Percentiles rank a stretch among this genome's conserved stretches.
phyloP scores from a whole-genome alignment of 208 protist species.

The Trypanosoma congolense region DNA sequence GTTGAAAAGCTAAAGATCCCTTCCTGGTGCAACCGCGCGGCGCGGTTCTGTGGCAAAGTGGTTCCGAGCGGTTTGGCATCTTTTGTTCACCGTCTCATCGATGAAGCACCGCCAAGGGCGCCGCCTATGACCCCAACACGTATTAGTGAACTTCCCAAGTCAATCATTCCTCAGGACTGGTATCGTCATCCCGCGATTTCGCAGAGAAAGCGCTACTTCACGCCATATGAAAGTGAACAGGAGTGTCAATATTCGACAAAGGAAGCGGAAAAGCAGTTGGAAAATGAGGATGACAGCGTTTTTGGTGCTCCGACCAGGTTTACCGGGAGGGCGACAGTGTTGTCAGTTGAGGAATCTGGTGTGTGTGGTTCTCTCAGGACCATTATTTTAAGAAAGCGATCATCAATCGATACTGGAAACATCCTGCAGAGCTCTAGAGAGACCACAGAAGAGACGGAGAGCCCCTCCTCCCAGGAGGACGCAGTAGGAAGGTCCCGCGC shows the following conservation, averaged over 20 bases:
- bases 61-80: conserved; percentile 67
- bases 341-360: too few species aligned
- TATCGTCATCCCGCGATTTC: conserved; percentile 63
- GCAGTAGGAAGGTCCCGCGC: too few species aligned
- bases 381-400: too few species aligned
- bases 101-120: conserved; percentile 63
- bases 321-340: too few species aligned
- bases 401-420: too few species aligned
- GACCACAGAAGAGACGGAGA: too few species aligned
- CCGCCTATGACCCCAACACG: conserved; percentile 12
- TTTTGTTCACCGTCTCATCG: conserved; percentile 72
- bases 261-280: neutral
- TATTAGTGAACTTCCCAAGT: conserved; percentile 52
- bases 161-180: conserved; percentile 69
- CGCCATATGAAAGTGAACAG: neutral
- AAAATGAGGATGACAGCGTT: too few species aligned
- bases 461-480: too few species aligned
- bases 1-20: conserved; percentile 66
- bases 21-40: conserved; percentile 86
- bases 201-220: conserved; percentile 49
- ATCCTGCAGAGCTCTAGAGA: too few species aligned
- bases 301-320: too few species aligned
- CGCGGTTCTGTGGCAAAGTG: conserved; percentile 55
- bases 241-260: neutral
- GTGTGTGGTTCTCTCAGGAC: too few species aligned